These are phyloP conservation scores for Aspergillus flavus DNA, from an alignment of 2,329 filamentous ascomycete species.

Conservation along the genomic window DNA sequence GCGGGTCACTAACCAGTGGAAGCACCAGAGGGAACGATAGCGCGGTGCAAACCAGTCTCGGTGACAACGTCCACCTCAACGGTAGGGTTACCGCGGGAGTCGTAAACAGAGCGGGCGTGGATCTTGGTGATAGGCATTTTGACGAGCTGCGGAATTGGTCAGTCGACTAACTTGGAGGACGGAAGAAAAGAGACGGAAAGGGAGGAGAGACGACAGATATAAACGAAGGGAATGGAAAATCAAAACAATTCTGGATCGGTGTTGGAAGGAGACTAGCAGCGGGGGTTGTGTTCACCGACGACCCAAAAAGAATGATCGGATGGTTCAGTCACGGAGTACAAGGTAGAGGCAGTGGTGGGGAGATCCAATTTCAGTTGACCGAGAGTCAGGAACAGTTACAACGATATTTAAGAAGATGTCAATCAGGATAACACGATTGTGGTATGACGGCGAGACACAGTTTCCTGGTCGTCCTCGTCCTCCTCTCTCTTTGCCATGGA, in stretches of 20 bases:
- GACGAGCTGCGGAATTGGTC: constrained; percentile 29
- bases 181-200: constrained; percentile 21
- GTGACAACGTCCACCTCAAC: constrained; percentile 98
- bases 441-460: constrained; percentile 3
- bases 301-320: constrained; percentile 38
- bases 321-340: constrained; percentile 20
- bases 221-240: constrained; percentile 14
- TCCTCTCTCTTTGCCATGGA: background rate
- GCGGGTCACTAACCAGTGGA: constrained; percentile 75
- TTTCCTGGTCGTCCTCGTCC: background rate
- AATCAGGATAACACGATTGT: background rate
- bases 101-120: constrained; percentile 93
- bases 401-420: background rate
- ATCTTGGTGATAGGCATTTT: constrained; percentile 91
- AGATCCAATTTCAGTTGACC: constrained; percentile 23
- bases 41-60: constrained; percentile 93
- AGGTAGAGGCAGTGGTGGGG: constrained; percentile 17
- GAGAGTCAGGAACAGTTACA: constrained; percentile 8
- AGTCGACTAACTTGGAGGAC: constrained; percentile 28
- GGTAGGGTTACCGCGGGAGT: constrained; percentile 97
- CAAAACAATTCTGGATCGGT: constrained; percentile 21
- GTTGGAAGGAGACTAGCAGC: constrained; percentile 35
- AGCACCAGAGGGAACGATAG: constrained; percentile 94
- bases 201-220: constrained; percentile 20
- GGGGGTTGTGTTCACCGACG: constrained; percentile 42